phyloP scores from a whole-genome alignment of 805 yeast genomes.

The Myxozyma monticola region DNA sequence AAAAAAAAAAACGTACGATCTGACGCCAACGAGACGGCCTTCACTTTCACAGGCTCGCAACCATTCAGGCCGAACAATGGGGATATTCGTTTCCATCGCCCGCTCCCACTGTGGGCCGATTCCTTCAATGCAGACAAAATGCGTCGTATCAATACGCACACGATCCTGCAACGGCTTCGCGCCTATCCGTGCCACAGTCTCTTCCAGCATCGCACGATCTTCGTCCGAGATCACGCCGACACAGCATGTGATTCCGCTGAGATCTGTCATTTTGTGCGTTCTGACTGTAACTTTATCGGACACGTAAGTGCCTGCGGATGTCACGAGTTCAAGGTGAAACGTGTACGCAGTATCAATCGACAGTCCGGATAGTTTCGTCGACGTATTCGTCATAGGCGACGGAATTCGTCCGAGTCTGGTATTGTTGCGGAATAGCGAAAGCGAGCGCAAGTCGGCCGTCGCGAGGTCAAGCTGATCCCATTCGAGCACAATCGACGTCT shows the following conservation, averaged over 20 bases:
- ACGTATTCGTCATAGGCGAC: conserved; percentile 70
- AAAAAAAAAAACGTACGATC: conserved; percentile 52
- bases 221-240: conserved; percentile 66
- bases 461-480: conserved; percentile 90
- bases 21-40: conserved; percentile 86
- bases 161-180: conserved; percentile 74
- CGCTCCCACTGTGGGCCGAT: conserved; percentile 72
- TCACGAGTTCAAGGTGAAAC: conserved; percentile 76
- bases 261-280: conserved; percentile 95
- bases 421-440: conserved; percentile 72
- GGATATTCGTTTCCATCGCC: conserved; percentile 84
- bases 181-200: conserved; percentile 67
- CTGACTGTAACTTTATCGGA: conserved; percentile 68
- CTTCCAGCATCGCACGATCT: conserved; percentile 57
- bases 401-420: conserved; percentile 77
- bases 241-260: conserved; percentile 89
- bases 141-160: conserved; percentile 90
- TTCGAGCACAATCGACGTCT: conserved; percentile 89
- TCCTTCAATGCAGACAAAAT: conserved; percentile 75
- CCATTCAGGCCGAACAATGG: conserved; percentile 96
- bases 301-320: conserved; percentile 83
- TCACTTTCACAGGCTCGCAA: conserved; percentile 88
- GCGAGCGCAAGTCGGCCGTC: conserved; percentile 72
- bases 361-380: conserved; percentile 87
- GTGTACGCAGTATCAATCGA: conserved; percentile 80